Evolutionary conservation across 805 yeast genomes (phyloP), one percentile per base, ranked within the genome.

Genomic region (Pichia membranifaciens): DNA sequence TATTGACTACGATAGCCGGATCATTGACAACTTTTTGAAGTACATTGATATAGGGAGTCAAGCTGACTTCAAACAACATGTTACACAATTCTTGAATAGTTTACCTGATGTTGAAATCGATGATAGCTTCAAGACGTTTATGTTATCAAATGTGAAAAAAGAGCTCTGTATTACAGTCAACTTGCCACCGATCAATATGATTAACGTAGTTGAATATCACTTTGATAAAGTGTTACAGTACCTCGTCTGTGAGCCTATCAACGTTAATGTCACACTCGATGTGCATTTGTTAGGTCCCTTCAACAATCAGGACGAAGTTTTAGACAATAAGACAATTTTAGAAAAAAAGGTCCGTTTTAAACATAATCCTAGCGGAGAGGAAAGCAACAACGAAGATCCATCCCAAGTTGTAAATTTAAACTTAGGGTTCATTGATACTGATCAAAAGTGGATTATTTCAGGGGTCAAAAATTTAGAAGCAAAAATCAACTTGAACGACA

Each of bases 381-480:
- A 21, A 7, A 41, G 17, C 18, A 48, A 51, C 37, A 61, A 57
- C 12, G 15, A 31, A n/a, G 16, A 7, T 20, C 37, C 31, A 17
- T 49, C 59, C 7, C 48, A 42, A 15, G n/a, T 49, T 9, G 41
- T 59, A 23, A 39, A 48, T 12, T 50, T 66, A 22, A 57, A 54
- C 15, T 36, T 68, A 8, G 62, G 53, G 18, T 48, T 64, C n/a
- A 29, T 49, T 23, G 62, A 61, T 15, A 49, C 47, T 51, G 96
- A 88, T 13, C 60, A 51, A 21, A 75, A 73, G 44, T 91, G 98
- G 98, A 60, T 88, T 3, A 67, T 89, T 4, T 79, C 87, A 5
- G 98, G 98, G 0, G 71, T 76, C 51, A 79, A 79, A 50, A 60
- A 69, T 10, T 76, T 88, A 51, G 59, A 68, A 2, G 63, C 74